These are phyloP conservation scores for Elsinoe necatrix DNA, from an alignment of 2,329 filamentous ascomycete genomes.

Conservation along the genomic window DNA sequence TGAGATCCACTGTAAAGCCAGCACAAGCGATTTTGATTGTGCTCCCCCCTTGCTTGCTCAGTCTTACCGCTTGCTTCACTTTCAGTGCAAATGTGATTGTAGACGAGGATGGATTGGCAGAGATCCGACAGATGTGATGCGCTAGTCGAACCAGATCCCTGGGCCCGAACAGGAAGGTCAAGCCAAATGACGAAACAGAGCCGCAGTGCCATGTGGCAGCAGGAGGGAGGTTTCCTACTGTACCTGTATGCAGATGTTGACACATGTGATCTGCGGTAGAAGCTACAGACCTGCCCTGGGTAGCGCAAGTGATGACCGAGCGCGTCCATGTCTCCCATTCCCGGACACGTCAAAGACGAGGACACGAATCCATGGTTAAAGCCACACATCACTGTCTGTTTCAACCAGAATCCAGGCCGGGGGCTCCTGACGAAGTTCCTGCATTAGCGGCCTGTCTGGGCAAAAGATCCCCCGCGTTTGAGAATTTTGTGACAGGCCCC, in stretches of 20 bases:
- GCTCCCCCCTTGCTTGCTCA: not conserved
- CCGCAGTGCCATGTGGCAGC: conserved; percentile 12
- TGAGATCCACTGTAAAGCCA: not conserved
- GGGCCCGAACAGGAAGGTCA: conserved; percentile 9
- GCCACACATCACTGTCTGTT: not conserved
- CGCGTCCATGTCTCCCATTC: not conserved
- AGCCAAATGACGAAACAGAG: conserved; percentile 10
- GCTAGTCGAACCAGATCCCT: not conserved
- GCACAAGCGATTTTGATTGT: not conserved
- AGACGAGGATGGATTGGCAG: not conserved
- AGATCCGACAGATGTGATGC: not conserved
- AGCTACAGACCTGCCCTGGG: not conserved
- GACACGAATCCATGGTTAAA: conserved; percentile 3
- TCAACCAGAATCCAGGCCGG: not conserved
- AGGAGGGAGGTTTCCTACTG: no score
- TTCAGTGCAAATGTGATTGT: not conserved
- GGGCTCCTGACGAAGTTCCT: conserved; percentile 10
- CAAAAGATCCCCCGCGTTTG: conserved; percentile 13
- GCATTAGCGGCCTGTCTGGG: conserved; percentile 15
- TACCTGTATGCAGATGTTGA: not conserved
- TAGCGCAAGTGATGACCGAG: not conserved
- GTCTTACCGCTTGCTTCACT: not conserved
- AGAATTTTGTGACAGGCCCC: not conserved
- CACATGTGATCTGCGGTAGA: conserved; percentile 2
- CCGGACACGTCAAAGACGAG: conserved; percentile 3